phyloP scores from a whole-genome alignment of 345 rosid species.

The Boechera retrofracta region DNA sequence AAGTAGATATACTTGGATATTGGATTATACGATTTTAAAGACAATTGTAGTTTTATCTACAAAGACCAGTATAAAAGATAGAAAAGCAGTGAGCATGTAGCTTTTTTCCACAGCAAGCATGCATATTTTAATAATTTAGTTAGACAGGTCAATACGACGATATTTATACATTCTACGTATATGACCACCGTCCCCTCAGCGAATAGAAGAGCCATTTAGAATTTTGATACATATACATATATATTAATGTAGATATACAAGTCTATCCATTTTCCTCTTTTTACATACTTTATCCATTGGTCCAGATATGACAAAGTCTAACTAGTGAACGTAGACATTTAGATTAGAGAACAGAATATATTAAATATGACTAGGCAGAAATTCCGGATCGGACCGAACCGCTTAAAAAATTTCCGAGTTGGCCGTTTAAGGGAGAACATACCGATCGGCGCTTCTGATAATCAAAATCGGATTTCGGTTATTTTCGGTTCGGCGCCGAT shows the following conservation, averaged over 20 bases:
- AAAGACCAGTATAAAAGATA: not conserved
- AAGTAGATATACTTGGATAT: not conserved
- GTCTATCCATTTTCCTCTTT: constrained; percentile 30
- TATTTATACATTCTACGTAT: not conserved
- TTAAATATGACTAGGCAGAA: too few species aligned
- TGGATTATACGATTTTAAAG: not conserved
- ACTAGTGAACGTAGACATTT: not conserved
- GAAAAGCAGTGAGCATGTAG: not conserved
- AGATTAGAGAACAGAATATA: not conserved
- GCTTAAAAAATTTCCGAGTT: too few species aligned
- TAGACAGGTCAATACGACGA: constrained; percentile 4
- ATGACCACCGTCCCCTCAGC: constrained; percentile 36
- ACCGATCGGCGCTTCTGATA: too few species aligned
- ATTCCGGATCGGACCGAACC: too few species aligned
- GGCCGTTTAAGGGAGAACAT: too few species aligned
- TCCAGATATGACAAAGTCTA: constrained; percentile 17
- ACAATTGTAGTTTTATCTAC: not conserved
- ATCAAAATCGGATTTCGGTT: too few species aligned
- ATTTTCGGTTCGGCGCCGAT: too few species aligned
- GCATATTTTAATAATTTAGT: not conserved
- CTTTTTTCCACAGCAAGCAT: constrained; percentile 19
- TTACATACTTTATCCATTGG: constrained; percentile 21
- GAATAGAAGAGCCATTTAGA: constrained; percentile 34
- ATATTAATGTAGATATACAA: not conserved
- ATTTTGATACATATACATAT: not conserved